phyloP scores from a whole-genome alignment of 1,284 basidiomycete genomes.

The Trichosporon ovoides region DNA sequence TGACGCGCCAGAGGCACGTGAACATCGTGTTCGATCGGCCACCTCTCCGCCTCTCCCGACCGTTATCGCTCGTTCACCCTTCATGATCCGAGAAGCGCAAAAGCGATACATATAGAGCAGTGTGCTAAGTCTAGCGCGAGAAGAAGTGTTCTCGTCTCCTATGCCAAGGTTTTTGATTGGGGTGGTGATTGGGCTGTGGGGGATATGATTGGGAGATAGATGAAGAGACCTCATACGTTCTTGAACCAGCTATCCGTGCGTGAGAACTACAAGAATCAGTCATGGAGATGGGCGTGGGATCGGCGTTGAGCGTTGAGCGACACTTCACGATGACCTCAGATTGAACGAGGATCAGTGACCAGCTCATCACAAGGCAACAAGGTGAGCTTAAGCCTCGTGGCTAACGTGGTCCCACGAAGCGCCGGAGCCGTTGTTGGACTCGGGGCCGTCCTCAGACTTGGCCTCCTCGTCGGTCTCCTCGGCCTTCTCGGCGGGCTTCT shows the following conservation, averaged over 20 bases:
- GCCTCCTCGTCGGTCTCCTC: constrained; percentile 10
- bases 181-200: background rate
- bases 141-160: background rate
- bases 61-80: background rate
- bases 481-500: constrained; percentile 6
- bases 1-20: background rate
- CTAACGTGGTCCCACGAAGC: constrained; percentile 20
- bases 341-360: background rate
- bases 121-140: constrained; percentile 5
- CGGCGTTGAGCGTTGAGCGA: background rate
- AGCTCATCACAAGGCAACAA: background rate
- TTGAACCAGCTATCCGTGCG: background rate
- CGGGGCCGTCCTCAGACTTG: constrained; percentile 8
- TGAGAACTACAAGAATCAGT: background rate
- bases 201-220: background rate
- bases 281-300: background rate
- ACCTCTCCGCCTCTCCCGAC: background rate
- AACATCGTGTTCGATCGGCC: background rate
- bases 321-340: no score
- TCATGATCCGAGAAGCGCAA: background rate
- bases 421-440: constrained; percentile 16
- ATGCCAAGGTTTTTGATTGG: constrained; percentile 3
- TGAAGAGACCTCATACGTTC: background rate
- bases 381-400: constrained; percentile 12
- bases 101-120: constrained; percentile 5